A percentile compares a stretch with the other conserved stretches of the same genome.
These are phyloP conservation scores for Austroboletus rostrupii DNA, from an alignment of 1,284 basidiomycete genomes.

Conservation along the genomic window DNA sequence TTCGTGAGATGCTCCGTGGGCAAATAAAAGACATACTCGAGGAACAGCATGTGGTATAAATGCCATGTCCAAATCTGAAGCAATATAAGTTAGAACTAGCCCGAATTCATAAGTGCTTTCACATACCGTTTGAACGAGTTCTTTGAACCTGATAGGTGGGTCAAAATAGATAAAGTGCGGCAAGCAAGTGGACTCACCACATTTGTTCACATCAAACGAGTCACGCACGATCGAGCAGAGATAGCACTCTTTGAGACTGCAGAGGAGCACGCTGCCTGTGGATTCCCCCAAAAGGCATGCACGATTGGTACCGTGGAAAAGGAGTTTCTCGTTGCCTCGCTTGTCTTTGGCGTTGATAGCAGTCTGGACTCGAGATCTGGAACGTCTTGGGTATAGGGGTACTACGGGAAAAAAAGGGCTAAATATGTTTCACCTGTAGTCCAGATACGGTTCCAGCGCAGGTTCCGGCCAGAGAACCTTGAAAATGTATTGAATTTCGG, in stretches of 20 bases:
- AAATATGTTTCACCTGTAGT: slow-evolving; percentile 48
- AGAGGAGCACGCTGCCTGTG: slow-evolving; percentile 39
- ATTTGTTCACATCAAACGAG: slow-evolving; percentile 52
- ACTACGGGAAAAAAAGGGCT: background rate
- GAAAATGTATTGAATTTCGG: slow-evolving; percentile 49
- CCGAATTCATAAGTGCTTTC: background rate
- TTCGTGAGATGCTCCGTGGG: slow-evolving; percentile 5
- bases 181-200: slow-evolving; percentile 37
- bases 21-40: slow-evolving; percentile 42
- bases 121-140: slow-evolving; percentile 49
- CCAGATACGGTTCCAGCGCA: slow-evolving; percentile 42
- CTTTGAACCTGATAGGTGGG: slow-evolving; percentile 40
- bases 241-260: slow-evolving; percentile 43
- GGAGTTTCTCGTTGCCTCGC: slow-evolving; percentile 47
- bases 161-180: slow-evolving; percentile 3
- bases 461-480: slow-evolving; percentile 47
- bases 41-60: slow-evolving; percentile 58
- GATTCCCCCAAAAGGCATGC: slow-evolving; percentile 52
- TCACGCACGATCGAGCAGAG: slow-evolving; percentile 50
- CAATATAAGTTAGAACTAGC: background rate
- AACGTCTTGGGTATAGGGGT: slow-evolving; percentile 6
- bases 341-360: slow-evolving; percentile 25
- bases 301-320: slow-evolving; percentile 61
- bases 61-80: slow-evolving; percentile 54
- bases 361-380: slow-evolving; percentile 28